Evolutionary conservation across 495 filamentous ascomycete genomes (phyloP), one percentile per base, ranked within the genome.

Genomic region (Penicillium samsonianum): DNA sequence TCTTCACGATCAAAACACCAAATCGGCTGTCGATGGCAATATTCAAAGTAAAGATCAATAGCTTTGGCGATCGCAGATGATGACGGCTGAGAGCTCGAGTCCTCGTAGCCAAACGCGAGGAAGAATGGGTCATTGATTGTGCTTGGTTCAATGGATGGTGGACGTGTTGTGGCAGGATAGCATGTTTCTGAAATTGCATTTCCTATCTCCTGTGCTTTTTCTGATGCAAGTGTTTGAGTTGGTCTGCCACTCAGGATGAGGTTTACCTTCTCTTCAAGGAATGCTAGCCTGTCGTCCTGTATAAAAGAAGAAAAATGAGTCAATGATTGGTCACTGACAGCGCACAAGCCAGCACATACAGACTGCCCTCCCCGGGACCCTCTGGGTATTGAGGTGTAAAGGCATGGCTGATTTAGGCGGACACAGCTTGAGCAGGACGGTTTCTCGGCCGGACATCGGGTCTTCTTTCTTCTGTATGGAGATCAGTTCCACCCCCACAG

Each of bases 1-100:
- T 78, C 74, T 49, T 78, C 72, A 1, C 71, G 67, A 33, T 78
- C 73, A 44, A 80, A 74, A 45, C 76, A 78, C 77, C 77, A 80
- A 38, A 80, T 73, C 14, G 77, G 77, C 46, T 80, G 77, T 43
- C 77, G 62, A 55, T 80, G 76, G 48, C 77, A 80, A 49, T 73
- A 77, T 51, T 75, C 67, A 28, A 78, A 75, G 45, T 80, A 80
- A 8, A 76, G 65, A 43, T 73, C 70, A 22, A 79, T 65, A 6
- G 68, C 71, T 41, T 64, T 67, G 14, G 68, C 61, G 3, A 79
- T 62, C 12, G 66, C 52, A 0, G 64, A 57, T 1, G 68, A 68
- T 2, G 67, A 65, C 3, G 67, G 57, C 35, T 69, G 69, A 3
- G 58, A 54, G 35, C 58, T 67, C 3, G 68, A 60, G 26, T 69